phyloP scores from a whole-genome alignment of 2,329 filamentous ascomycete genomes.

The Epichloe glyceriae region DNA sequence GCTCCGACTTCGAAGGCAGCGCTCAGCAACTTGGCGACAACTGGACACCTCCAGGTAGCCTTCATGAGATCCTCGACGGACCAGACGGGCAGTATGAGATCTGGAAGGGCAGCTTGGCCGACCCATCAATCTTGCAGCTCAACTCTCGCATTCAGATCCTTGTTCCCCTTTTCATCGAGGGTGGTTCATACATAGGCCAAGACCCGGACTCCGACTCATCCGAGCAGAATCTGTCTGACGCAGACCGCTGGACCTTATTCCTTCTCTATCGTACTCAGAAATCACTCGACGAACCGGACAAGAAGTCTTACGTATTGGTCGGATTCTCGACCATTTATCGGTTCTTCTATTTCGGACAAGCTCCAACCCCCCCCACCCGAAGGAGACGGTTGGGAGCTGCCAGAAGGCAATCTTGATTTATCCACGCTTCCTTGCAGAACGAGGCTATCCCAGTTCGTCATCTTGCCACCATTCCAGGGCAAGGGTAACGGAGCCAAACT shows the following conservation, averaged over 20 bases:
- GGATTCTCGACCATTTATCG: conserved; percentile 88
- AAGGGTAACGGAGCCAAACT: conserved; percentile 67
- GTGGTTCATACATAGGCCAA: conserved; percentile 59
- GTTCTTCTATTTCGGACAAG: conserved; percentile 52
- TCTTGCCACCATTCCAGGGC: conserved; percentile 76
- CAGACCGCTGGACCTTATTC: conserved; percentile 83
- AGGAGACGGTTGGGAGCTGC: conserved; percentile 30
- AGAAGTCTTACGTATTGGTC: conserved; percentile 62
- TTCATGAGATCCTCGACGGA: conserved; percentile 49
- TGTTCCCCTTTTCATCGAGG: conserved; percentile 82
- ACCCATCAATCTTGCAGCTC: conserved; percentile 56
- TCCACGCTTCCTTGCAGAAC: conserved; percentile 59
- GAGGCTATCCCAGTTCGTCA: conserved; percentile 84
- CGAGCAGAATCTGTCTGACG: conserved; percentile 56
- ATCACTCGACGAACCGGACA: conserved; percentile 24
- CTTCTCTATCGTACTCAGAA: conserved; percentile 61
- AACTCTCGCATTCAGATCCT: conserved; percentile 74
- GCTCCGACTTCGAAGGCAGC: conserved; percentile 46
- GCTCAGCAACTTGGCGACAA: conserved; percentile 31
- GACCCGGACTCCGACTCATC: conserved; percentile 38
- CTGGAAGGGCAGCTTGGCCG: conserved; percentile 64
- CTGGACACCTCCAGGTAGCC: conserved; percentile 63
- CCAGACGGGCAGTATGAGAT: conserved; percentile 62
- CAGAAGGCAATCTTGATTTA: conserved; percentile 33
- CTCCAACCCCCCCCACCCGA: conserved; percentile 31